These are phyloP conservation scores for Cenchrus americanus DNA, from an alignment of 176 grass and related monocot species.

Conservation along the genomic window DNA sequence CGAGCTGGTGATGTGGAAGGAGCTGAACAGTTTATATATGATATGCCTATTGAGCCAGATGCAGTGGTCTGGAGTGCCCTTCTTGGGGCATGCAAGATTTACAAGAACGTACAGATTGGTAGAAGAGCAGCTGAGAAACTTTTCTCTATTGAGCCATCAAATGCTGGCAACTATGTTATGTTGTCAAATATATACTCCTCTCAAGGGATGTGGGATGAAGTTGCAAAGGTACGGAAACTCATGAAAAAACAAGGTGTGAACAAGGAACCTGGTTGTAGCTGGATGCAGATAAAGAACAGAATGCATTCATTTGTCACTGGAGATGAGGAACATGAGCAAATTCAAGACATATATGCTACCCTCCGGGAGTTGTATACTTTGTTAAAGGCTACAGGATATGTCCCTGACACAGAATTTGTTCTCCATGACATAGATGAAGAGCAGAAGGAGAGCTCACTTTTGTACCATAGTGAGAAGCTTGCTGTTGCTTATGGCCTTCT, in stretches of 20 bases:
- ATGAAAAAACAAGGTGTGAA: conserved; percentile 62
- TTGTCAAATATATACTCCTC: conserved; percentile 79
- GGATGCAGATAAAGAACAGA: conserved; percentile 68
- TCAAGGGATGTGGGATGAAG: conserved; percentile 66
- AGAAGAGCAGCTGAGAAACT: conserved; percentile 66
- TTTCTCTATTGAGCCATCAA: conserved; percentile 61
- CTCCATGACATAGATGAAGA: conserved; percentile 67
- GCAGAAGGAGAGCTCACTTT: conserved; percentile 61
- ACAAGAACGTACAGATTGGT: conserved; percentile 67
- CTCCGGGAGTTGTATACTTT: conserved; percentile 50
- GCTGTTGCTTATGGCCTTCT: conserved; percentile 69
- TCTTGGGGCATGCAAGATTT: conserved; percentile 73
- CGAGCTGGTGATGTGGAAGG: conserved; percentile 61
- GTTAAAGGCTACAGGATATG: conserved; percentile 63
- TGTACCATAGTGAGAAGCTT: conserved; percentile 69
- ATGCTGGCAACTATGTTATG: conserved; percentile 71
- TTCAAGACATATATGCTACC: conserved; percentile 53
- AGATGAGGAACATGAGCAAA: conserved; percentile 62
- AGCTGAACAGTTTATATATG: conserved; percentile 57
- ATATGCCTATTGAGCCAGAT: conserved; percentile 75
- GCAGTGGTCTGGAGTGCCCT: conserved; percentile 74
- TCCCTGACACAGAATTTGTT: conserved; percentile 69
- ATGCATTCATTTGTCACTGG: conserved; percentile 62
- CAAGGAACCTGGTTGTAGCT: conserved; percentile 66
- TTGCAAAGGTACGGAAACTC: conserved; percentile 59